Conservation (phyloP, 495 filamentous ascomycete species). For the Podospora fimiseda region DNA sequence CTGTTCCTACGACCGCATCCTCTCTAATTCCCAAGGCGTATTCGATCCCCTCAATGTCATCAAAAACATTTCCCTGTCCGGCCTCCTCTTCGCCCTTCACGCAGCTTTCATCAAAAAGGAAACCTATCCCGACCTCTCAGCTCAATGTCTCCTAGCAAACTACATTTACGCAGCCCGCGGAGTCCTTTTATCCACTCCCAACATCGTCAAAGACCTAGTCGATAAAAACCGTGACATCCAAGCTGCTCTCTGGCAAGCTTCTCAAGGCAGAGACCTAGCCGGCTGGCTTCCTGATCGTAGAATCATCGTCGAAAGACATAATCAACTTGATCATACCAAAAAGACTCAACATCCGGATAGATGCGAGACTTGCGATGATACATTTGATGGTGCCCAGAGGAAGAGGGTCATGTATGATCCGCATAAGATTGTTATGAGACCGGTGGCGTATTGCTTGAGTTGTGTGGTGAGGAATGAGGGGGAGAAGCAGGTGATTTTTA, state of each 20-base stretch:
- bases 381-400: constrained; percentile 7
- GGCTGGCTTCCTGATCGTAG: constrained; percentile 4
- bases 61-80: background rate
- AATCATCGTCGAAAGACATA: background rate
- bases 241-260: background rate
- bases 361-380: constrained; percentile 11
- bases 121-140: background rate
- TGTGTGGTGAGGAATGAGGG: constrained; percentile 12
- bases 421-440: constrained; percentile 6
- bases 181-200: background rate
- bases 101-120: constrained; percentile 7
- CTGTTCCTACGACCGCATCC: constrained; percentile 6
- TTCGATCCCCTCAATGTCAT: background rate
- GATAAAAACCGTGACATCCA: constrained; percentile 7
- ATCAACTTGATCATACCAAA: constrained; percentile 6
- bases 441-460: constrained; percentile 8
- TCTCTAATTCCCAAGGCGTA: constrained; percentile 8
- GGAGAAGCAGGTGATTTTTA: background rate
- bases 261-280: background rate
- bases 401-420: constrained; percentile 16
- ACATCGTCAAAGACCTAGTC: background rate
- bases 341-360: constrained; percentile 21
- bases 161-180: constrained; percentile 19
- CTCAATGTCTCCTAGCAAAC: constrained; percentile 5
- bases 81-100: background rate